Evolutionary conservation across 192 early-diverging fungal species (phyloP).

Genomic region (Umbelopsis vinacea): DNA sequence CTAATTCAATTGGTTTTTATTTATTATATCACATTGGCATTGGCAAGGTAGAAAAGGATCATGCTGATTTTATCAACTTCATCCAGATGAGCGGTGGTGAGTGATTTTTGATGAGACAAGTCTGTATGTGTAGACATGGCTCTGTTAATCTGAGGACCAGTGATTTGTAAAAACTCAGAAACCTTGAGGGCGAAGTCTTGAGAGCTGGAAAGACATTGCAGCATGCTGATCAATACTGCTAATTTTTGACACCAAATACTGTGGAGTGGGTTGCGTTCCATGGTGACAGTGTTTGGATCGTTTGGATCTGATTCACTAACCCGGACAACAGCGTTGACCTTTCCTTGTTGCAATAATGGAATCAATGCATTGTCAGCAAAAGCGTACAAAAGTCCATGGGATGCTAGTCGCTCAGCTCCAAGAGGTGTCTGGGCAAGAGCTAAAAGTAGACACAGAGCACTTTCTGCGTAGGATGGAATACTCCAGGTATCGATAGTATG

Average conservation of each 20-base stretch:
- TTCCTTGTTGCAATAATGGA: constrained; percentile 39
- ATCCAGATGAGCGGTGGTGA: constrained; percentile 50
- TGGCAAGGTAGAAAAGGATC: constrained; percentile 54
- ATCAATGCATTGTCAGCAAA: constrained; percentile 50
- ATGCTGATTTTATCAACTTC: constrained; percentile 58
- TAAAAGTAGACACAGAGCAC: constrained; percentile 47
- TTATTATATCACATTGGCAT: constrained; percentile 42
- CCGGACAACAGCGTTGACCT: constrained; percentile 37
- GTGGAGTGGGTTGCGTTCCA: constrained; percentile 46
- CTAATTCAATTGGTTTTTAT: not conserved
- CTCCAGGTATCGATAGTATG: constrained; percentile 17
- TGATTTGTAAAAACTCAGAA: constrained; percentile 53
- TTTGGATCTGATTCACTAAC: constrained; percentile 34
- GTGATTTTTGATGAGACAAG: constrained; percentile 11
- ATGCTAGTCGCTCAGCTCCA: constrained; percentile 40
- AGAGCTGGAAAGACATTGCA: constrained; percentile 41
- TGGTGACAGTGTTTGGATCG: constrained; percentile 26
- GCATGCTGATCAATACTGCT: constrained; percentile 46
- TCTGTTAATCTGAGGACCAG: constrained; percentile 47
- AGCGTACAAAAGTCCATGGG: constrained; percentile 45
- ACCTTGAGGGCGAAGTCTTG: constrained; percentile 43
- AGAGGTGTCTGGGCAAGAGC: constrained; percentile 46
- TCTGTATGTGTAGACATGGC: constrained; percentile 34
- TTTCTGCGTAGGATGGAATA: constrained; percentile 50
- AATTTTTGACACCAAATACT: constrained; percentile 57